Evolutionary conservation across 345 rosid species (phyloP), one percentile per base, ranked within the genome.

Genomic region (Arabis alpina): DNA sequence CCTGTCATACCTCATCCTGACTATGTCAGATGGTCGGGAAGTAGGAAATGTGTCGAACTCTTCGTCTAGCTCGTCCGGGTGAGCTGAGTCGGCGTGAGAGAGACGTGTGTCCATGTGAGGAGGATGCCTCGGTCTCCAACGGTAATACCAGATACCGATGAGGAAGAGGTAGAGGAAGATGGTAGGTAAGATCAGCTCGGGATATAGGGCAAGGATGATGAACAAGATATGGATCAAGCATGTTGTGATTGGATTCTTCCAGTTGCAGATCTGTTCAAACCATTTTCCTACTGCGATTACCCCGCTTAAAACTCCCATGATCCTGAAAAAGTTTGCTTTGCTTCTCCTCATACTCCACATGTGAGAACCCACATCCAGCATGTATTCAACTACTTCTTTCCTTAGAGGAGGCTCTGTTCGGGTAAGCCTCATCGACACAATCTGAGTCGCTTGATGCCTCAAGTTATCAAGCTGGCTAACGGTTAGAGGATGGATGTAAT

Each of bases 301-400:
- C 23, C 97, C 91, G 9, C 90, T 47, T 32, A 92, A 68, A 55
- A 92, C 96, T 6, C 73, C 79, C 98, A 90, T 89, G 51, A 92
- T 92, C 64, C 98, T 83, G 79, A 90, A 92, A 25, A 92, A 92
- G 67, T 92, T 92, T 2, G 98, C 98, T 74, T 92, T 92, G 87
- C 98, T 90, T 82, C 98, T 83, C 71, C 98, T 74, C 98, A 90
- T 92, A 59, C 98, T 92, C 98, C 98, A 92, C 97, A 92, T 92
- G 80, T 90, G 97, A 51, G 95, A 90, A 30, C 92, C 93, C 19
- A 92, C 97, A 72, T 90, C 98, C 34, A 92, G 87, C 98, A 92
- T 92, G 71, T 87, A 92, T 70, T 92, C 98, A 10, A 92, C 98
- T 1, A 92, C 81, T 76, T 92, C 98, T 79, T 88, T 92, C 72